phyloP scores from a whole-genome alignment of 2,329 filamentous ascomycete species.

The Polytolypa hystricis region DNA sequence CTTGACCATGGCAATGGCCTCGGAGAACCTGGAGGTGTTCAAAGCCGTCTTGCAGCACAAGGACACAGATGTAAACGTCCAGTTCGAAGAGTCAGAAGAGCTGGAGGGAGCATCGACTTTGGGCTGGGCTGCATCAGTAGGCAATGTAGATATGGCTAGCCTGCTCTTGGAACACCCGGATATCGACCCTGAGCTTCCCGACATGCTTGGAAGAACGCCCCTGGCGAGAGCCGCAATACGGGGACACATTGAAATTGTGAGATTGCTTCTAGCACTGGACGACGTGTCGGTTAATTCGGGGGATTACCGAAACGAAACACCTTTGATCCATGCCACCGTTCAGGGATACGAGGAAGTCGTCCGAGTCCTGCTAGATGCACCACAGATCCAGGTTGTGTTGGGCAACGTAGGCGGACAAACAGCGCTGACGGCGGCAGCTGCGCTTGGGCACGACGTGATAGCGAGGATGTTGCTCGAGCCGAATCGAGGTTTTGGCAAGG shows the following conservation, averaged over 20 bases:
- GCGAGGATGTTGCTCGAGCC: too few species aligned
- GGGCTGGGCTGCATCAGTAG: not conserved
- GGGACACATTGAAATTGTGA: not conserved
- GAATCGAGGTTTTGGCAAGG: too few species aligned
- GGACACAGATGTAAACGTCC: not conserved
- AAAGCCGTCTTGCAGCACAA: not conserved
- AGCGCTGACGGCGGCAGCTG: not conserved
- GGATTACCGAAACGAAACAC: not conserved
- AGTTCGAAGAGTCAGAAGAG: not conserved
- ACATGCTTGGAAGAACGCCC: not conserved
- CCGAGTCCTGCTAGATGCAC: not conserved
- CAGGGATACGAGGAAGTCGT: not conserved
- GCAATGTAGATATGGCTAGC: not conserved
- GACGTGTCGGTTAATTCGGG: not conserved
- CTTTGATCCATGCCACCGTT: not conserved
- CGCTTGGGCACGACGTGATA: too few species aligned
- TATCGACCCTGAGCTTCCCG: not conserved
- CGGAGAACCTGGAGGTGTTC: not conserved
- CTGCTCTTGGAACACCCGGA: not conserved
- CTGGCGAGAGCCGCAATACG: not conserved
- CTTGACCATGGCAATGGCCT: not conserved
- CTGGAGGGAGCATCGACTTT: not conserved
- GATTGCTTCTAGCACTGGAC: not conserved
- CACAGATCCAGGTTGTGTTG: too few species aligned
- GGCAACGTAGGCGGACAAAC: not conserved